Percentiles rank a stretch among this genome's conserved stretches.
Evolutionary conservation across 345 rosid genomes (phyloP).

Genomic region (Moricandia moricandioides): DNA sequence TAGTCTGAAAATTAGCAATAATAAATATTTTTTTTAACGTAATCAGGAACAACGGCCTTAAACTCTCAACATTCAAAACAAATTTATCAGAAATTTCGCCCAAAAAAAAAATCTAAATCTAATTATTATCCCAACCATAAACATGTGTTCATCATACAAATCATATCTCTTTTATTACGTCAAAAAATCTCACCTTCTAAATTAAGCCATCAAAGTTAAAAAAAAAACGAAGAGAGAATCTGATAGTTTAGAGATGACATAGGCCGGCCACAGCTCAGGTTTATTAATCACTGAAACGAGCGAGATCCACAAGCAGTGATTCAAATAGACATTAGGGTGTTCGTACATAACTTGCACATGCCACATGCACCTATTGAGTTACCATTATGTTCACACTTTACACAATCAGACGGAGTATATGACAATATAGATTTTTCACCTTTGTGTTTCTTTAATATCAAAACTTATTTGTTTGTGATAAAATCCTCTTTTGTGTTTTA

Average conservation of each 20-base stretch:
- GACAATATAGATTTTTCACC: not conserved
- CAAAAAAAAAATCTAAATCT: not conserved
- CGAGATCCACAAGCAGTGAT: not conserved
- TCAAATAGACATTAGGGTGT: not conserved
- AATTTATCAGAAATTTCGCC: not conserved
- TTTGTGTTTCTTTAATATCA: not conserved
- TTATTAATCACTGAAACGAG: not conserved
- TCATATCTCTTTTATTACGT: not conserved
- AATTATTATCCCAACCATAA: not conserved
- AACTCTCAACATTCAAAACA: not conserved
- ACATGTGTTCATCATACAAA: not conserved
- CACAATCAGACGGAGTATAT: not conserved
- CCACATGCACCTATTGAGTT: not conserved
- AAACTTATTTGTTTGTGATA: not conserved
- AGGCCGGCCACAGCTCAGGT: not conserved
- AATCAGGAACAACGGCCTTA: not conserved
- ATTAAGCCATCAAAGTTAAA: not conserved
- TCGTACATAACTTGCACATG: not conserved
- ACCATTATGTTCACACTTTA: conserved; percentile 1
- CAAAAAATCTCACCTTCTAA: not conserved
- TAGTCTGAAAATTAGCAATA: not conserved
- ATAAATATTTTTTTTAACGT: no score
- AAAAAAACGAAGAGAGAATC: not conserved
- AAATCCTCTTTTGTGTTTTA: not conserved
- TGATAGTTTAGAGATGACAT: not conserved